phyloP scores from a whole-genome alignment of 768 basidiomycete genomes.

The Rickenella mellea region DNA sequence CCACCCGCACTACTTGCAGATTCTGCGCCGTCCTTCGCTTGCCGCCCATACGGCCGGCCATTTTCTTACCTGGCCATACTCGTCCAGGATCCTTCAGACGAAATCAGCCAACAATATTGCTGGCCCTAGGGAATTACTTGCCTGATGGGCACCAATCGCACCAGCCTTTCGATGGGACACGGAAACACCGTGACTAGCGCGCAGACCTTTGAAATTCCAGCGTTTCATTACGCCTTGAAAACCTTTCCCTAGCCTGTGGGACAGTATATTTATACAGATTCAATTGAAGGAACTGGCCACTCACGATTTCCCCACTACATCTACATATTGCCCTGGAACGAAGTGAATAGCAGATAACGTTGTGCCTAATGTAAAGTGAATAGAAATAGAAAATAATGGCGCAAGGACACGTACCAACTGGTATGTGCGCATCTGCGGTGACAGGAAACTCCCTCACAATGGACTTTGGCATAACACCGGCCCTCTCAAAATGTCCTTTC shows the following conservation, averaged over 20 bases:
- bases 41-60: conserved; percentile 91
- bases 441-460: conserved; percentile 85
- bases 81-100: conserved; percentile 83
- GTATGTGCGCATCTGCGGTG: conserved; percentile 80
- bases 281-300: conserved; percentile 14
- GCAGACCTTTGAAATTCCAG: conserved; percentile 85
- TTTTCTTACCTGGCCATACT: conserved; percentile 95
- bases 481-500: conserved; percentile 83
- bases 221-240: conserved; percentile 97
- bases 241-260: conserved; percentile 83
- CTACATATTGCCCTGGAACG: conserved; percentile 94
- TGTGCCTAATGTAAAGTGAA: conserved; percentile 46
- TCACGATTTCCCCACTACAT: conserved; percentile 85
- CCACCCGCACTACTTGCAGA: conserved; percentile 80
- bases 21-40: conserved; percentile 79
- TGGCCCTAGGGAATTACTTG: conserved; percentile 22
- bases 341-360: conserved; percentile 88
- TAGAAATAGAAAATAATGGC: not conserved
- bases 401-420: conserved; percentile 59
- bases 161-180: conserved; percentile 88
- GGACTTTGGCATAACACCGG: conserved; percentile 72
- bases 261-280: not conserved
- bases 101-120: conserved; percentile 6
- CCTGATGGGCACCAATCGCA: conserved; percentile 92
- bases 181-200: conserved; percentile 94